phyloP scores from a whole-genome alignment of 495 filamentous ascomycete species.

The Xanthoparmelia taractica region DNA sequence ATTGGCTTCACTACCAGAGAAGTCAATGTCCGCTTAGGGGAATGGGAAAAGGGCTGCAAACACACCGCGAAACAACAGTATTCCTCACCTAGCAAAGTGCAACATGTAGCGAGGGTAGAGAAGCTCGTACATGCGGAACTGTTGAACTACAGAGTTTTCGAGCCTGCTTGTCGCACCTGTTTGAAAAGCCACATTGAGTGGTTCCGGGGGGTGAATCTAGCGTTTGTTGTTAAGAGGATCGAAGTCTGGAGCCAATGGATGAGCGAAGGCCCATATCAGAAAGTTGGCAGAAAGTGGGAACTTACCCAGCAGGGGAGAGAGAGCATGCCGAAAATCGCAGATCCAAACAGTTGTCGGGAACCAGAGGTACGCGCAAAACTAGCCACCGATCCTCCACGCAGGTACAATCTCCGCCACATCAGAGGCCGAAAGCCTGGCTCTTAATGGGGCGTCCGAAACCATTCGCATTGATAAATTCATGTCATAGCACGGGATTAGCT shows the following conservation, averaged over 20 bases:
- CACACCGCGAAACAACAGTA: not conserved
- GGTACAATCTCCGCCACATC: too few relatives aligned
- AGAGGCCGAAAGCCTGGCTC: too few relatives aligned
- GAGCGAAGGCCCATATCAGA: not conserved
- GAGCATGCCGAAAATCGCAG: too few relatives aligned
- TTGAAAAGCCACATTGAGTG: not conserved
- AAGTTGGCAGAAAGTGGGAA: not conserved
- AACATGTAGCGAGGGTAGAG: conserved; percentile 5
- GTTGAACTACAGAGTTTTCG: not conserved
- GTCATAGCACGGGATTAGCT: too few relatives aligned
- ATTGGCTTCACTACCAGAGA: conserved; percentile 3
- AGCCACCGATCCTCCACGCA: too few relatives aligned
- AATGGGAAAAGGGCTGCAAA: not conserved
- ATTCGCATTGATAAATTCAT: too few relatives aligned
- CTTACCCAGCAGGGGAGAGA: not conserved
- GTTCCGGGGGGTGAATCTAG: not conserved
- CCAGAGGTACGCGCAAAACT: too few relatives aligned
- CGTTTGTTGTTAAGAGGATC: not conserved
- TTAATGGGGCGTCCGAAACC: too few relatives aligned
- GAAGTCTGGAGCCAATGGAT: conserved; percentile 4
- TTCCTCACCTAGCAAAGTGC: not conserved
- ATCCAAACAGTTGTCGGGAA: too few relatives aligned
- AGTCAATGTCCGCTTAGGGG: not conserved
- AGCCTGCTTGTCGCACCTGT: conserved; percentile 4
- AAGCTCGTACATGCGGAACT: conserved; percentile 12